Evolutionary conservation across 169 alveolate genomes (phyloP), one percentile per base, ranked within the genome.

Genomic region (Hepatocystis sp.): DNA sequence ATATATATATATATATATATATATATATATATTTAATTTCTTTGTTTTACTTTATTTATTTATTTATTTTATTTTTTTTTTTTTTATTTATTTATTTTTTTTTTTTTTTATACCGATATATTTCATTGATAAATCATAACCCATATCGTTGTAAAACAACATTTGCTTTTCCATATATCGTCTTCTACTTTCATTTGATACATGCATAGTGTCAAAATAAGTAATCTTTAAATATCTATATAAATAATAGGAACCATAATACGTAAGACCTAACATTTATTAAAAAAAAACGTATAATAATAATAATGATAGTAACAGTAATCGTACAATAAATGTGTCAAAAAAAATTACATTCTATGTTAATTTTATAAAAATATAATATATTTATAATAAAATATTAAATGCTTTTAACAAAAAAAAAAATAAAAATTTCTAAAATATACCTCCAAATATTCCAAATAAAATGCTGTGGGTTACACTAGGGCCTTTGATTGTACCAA

Each of bases 401-500:
- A n/a, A n/a, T n/a, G n/a, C n/a, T n/a, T n/a, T n/a, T n/a, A n/a
- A n/a, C n/a, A n/a, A n/a, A n/a, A n/a, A 64, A 19, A 64, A 27
- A 42, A 49, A 44, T 49, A 30, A 40, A 11, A 10, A 23, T 34
- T 8, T n/a, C 23, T 30, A 36, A 32, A 5, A 21, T 8, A 25
- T 71, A 71, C 86, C 86, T 71, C 78, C 86, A 44, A 36, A 71
- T 71, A 71, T 58, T 42, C 86, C 86, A 58, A 71, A 71, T 36
- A 71, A 51, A n/a, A 71, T 39, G 27, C 86, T 71, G 47, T 71
- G 86, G 4, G 86, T 58, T 71, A 71, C 32, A 53, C 86, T 71
- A 10, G 86, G 86, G 4, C 86, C 86, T 51, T 71, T 71, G 36
- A 71, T 51, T 25, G 60, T 28, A n/a, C 34, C 30, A 46, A 28